Evolutionary conservation across 75 land plant genomes (phyloP), one percentile per base, ranked within the genome.

Genomic region (Chamaecyparis obtusa): DNA sequence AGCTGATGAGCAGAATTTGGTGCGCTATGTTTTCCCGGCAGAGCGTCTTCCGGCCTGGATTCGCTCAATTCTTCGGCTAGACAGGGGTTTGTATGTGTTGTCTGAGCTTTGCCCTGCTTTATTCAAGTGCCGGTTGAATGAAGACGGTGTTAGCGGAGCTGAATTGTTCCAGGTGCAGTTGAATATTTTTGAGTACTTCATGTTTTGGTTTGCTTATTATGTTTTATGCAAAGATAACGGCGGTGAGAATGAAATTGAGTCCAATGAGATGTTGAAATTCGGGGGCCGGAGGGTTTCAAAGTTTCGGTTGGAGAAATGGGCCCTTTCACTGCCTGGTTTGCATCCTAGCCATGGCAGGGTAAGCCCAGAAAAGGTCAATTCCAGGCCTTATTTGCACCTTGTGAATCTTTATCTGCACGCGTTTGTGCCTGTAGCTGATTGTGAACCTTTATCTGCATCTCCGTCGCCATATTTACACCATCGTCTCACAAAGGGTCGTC

Each of bases 141-240:
- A 89, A 67, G 96, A 93, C 72, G 30, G 46, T 17, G 74, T 64
- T 27, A 91, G 90, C 60, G 92, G 90, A 5, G 56, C 85, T 2
- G 57, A 39, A 0, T 19, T 46, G n/a, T 54, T 89, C 2, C 94
- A 93, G 91, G 80, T 97, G 55, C 93, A 95, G 87, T 87, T 97
- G 87, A 92, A 95, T 83, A 92, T 93, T 10, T 95, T 97, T 87
- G 96, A 97, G 90, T 97, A 95, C 75, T 97, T 93, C 87, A 90
- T 97, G 89, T 97, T 97, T 72, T 97, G 99, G 99, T 97, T 97
- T 78, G 97, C 99, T n/a, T 97, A 97, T 87, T 97, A 93, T 85
- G 97, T 94, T 17, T 93, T 96, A 85, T 94, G 92, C 83, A 91
- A 88, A 86, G 99, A 93, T 30, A 87, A 76, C 56, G 37, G 32